phyloP scores from a whole-genome alignment of 345 rosid species.

The Salix purpurea region DNA sequence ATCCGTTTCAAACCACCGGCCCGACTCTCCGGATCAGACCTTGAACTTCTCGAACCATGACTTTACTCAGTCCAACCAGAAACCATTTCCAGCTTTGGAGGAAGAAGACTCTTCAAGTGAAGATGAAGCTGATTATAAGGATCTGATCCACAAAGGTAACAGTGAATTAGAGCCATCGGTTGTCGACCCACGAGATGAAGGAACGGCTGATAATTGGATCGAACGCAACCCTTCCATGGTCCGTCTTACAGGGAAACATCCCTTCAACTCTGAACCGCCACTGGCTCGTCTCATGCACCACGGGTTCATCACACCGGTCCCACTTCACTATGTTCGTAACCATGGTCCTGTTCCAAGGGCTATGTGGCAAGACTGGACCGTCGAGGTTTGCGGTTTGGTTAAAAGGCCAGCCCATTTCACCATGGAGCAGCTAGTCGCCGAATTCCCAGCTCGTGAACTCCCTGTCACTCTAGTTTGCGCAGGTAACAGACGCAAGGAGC shows the following conservation, averaged over 20 bases:
- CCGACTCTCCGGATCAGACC: constrained; percentile 32
- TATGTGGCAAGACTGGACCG: constrained; percentile 64
- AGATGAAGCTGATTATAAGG: constrained; percentile 54
- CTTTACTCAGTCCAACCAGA: not conserved
- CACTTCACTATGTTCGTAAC: constrained; percentile 93
- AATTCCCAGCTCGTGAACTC: constrained; percentile 61
- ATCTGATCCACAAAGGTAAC: constrained; percentile 44
- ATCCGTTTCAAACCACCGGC: constrained; percentile 37
- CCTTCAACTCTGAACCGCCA: constrained; percentile 85
- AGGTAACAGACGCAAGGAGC: constrained; percentile 89
- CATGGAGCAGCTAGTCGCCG: constrained; percentile 69
- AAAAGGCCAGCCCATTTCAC: constrained; percentile 57
- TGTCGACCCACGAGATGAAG: constrained; percentile 63
- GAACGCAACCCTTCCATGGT: constrained; percentile 74
- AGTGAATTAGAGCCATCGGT: constrained; percentile 65
- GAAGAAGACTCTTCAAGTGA: constrained; percentile 49
- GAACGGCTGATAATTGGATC: constrained; percentile 76
- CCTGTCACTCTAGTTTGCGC: constrained; percentile 87
- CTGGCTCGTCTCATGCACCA: constrained; percentile 79
- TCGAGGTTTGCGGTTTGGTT: constrained; percentile 77
- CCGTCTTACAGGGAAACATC: constrained; percentile 96
- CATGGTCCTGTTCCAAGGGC: constrained; percentile 76
- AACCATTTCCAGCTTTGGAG: constrained; percentile 7
- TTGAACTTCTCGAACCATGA: constrained; percentile 11
- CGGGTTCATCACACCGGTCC: constrained; percentile 90